Conservation (phyloP, 108 stramenopile species). For the Seminavis robusta region DNA sequence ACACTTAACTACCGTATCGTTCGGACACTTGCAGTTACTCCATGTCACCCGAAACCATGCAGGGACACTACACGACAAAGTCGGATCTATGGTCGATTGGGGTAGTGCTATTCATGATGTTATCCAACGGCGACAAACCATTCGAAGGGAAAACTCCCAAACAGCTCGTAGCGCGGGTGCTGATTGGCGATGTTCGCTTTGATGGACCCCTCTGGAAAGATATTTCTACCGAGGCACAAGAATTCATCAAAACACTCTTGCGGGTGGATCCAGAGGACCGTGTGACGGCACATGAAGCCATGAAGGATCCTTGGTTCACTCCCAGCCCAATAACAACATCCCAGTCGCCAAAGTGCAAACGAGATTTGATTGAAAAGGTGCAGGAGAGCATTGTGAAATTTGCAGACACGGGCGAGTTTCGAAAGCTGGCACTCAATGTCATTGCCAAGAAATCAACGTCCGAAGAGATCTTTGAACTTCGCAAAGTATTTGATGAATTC, state of each 20-base stretch:
- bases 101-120: slow-evolving; percentile 46
- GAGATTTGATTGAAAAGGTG: slow-evolving; percentile 27
- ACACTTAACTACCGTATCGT: no score
- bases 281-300: slow-evolving; percentile 48
- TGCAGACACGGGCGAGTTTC: slow-evolving; percentile 41
- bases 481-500: slow-evolving; percentile 70
- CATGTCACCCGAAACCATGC: slow-evolving; percentile 77
- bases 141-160: slow-evolving; percentile 38
- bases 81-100: slow-evolving; percentile 78
- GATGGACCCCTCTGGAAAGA: slow-evolving; percentile 34
- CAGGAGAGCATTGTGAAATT: slow-evolving; percentile 37
- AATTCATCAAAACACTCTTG: slow-evolving; percentile 57
- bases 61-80: slow-evolving; percentile 67
- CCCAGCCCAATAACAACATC: slow-evolving; percentile 15
- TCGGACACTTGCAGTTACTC: slow-evolving; percentile 29
- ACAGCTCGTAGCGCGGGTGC: slow-evolving; percentile 27
- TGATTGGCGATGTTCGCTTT: slow-evolving; percentile 32
- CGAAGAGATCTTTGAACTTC: slow-evolving; percentile 68
- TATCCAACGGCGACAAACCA: slow-evolving; percentile 44
- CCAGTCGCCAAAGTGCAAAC: slow-evolving; percentile 7
- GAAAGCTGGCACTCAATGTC: slow-evolving; percentile 70
- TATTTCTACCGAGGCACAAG: slow-evolving; percentile 56
- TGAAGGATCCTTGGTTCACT: slow-evolving; percentile 56
- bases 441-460: slow-evolving; percentile 62
- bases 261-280: slow-evolving; percentile 55